Evolutionary conservation across 225 moss, liverwort and hornwort species (phyloP).

Genomic region (Anthoceros angustus): DNA sequence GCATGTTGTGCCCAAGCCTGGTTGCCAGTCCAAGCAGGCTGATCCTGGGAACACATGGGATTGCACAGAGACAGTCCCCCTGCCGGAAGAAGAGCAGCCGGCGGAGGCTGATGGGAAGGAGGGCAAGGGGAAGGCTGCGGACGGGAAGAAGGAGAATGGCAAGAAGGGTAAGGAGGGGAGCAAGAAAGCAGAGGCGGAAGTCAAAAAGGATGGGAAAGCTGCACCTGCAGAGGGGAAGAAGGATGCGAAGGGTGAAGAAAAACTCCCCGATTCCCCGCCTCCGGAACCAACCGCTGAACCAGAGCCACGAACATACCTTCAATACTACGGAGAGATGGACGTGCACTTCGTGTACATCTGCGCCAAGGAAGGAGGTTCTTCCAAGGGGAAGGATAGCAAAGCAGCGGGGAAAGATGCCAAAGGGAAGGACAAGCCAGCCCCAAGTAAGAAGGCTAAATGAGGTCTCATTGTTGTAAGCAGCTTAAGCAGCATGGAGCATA

Average conservation of each 20-base stretch:
- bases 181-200: slow-evolving; percentile 1
- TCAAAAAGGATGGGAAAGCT: neutral
- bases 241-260: neutral
- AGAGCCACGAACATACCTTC: neutral
- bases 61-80: neutral
- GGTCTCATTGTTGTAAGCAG: no score
- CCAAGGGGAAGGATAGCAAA: slow-evolving; percentile 1
- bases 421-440: neutral
- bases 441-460: neutral
- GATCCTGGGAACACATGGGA: neutral
- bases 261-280: neutral
- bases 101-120: neutral
- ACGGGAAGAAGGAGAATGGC: slow-evolving; percentile 2
- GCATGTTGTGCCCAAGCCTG: slow-evolving; percentile 4
- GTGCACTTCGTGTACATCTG: neutral
- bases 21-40: neutral
- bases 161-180: neutral
- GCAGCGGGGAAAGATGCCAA: slow-evolving; percentile 1
- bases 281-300: neutral
- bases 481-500: neutral
- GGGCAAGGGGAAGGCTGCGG: neutral
- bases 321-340: neutral
- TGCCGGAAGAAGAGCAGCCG: neutral
- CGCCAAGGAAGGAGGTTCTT: neutral
- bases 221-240: neutral